Base-by-base conservation (phyloP, 768 basidiomycete species). In the Boletus coccyginus region DNA sequence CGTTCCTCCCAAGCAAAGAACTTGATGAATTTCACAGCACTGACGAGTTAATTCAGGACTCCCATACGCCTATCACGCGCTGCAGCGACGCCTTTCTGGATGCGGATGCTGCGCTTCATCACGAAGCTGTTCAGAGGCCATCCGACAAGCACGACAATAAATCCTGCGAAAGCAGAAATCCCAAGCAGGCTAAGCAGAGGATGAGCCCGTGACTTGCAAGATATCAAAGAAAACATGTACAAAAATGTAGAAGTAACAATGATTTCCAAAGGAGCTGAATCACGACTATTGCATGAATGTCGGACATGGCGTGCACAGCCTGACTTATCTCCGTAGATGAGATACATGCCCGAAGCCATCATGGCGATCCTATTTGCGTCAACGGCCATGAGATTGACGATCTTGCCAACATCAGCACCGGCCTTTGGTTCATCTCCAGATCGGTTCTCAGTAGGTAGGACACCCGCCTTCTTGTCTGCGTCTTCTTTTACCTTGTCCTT, bases 391-490 rank as follows among this genome's bases (percentile, higher is more conserved):
- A 94, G 72, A 61, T 92, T 92, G 52, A 94, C 90, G 50, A 95
- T 91, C 69, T 94, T 94, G 13, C 94, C 94, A 13, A 90, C 78
- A 67, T 93, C 90, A 8, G 94, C 94, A 16, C 91, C 89, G 1
- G 87, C 81, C 61, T 83, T 87, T 1, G 85, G 82, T 32, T 90
- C 77, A 56, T 74, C 73, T 50, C 59, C 66, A 42, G 62, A 55
- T 16, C 64, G 35, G 48, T 70, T 65, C 72, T 78, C 46, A 5
- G 61, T 52, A 9, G 56, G 40, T 5, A 49, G 16, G 27, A 51
- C 5, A 17, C 65, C 67, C 9, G 62, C 58, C 33, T 62, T 67
- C 31, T 57, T 68, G 19, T 60, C 62, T 7, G 63, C 65, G 9
- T 61, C 62, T 4, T 66, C 64, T 27, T 67, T 65, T 3, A 56